Evolutionary conservation across 768 basidiomycete species (phyloP), one percentile per base, ranked within the genome.

Genomic region (Suillus weaverae): DNA sequence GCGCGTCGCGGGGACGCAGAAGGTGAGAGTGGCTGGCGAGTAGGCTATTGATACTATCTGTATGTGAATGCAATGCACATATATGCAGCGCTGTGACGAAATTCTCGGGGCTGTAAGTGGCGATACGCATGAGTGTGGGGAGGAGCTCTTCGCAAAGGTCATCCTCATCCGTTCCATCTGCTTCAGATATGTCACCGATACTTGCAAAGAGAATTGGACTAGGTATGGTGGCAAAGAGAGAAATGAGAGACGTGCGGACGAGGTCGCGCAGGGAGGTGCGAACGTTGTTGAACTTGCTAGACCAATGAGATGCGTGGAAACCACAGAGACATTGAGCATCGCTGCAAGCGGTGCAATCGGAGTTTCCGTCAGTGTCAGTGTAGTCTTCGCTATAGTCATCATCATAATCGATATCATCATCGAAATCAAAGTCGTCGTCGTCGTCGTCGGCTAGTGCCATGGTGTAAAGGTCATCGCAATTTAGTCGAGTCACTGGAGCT

Each of bases 1-100:
- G 38, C 5, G 82, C 76, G 59, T 90, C 88, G 16, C 85, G 83
- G 1, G 88, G 82, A 4, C 88, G 87, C n/a, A 90, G 78, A 51
- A 90, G 84, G 60, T 87, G 80, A 1, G 77, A 73, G 68, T 89
- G 76, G 0, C 76, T 63, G 22, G 78, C 71, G 59, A 90, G 82
- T 11, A 89, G 80, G 0, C 63, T 41, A 48, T 77, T 56, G 66
- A 89, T 73, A 35, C 68, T 69, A 0, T 73, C 70, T 7, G 74
- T 65, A 39, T 83, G 69, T 68, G 72, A 69, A 48, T 81, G 79
- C 4, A 71, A 46, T 4, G 81, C 72, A 69, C 84, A 72, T 64
- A 89, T 85, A 4, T 83, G 81, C 13, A 91, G 79, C 0, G 88
- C 85, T 0, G 83, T 83, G 2, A 79, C 80, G 38, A 87, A 77